phyloP scores from a whole-genome alignment of 768 basidiomycete species.

The Galerina sulciceps region DNA sequence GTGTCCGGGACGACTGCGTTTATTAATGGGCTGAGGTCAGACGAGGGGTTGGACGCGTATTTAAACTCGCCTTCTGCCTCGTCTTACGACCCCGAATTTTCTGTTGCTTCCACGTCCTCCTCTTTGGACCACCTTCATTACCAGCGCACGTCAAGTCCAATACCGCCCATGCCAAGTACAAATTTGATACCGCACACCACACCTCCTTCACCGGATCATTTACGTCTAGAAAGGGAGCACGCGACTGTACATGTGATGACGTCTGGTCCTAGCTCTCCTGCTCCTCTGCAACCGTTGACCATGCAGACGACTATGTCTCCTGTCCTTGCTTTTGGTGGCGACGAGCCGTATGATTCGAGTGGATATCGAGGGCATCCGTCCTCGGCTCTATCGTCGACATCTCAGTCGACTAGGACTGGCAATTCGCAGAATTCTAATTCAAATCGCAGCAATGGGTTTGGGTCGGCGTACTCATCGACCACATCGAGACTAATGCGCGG shows the following conservation, averaged over 20 bases:
- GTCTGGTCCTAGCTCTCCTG: neutral
- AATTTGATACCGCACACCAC: neutral
- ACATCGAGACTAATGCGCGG: slow-evolving; percentile 27
- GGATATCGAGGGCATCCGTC: slow-evolving; percentile 2
- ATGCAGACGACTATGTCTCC: neutral
- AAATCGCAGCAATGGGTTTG: neutral
- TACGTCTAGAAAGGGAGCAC: neutral
- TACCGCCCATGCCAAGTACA: neutral
- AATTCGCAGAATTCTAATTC: neutral
- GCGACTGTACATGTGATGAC: neutral
- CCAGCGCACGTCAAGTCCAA: neutral
- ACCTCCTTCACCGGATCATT: neutral
- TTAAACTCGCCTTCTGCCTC: neutral
- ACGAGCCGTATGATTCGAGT: slow-evolving; percentile 7
- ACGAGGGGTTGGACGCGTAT: neutral
- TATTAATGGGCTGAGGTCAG: too few species aligned
- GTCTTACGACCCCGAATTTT: neutral
- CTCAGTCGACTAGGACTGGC: slow-evolving; percentile 3
- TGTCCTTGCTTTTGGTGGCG: neutral
- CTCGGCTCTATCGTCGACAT: slow-evolving; percentile 1
- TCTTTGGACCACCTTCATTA: neutral
- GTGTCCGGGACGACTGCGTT: too few species aligned
- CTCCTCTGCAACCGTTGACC: neutral
- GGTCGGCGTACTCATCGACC: slow-evolving; percentile 3
- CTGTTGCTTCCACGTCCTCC: neutral